Evolutionary conservation across 768 basidiomycete species (phyloP).

Genomic region (Trametes meyenii): DNA sequence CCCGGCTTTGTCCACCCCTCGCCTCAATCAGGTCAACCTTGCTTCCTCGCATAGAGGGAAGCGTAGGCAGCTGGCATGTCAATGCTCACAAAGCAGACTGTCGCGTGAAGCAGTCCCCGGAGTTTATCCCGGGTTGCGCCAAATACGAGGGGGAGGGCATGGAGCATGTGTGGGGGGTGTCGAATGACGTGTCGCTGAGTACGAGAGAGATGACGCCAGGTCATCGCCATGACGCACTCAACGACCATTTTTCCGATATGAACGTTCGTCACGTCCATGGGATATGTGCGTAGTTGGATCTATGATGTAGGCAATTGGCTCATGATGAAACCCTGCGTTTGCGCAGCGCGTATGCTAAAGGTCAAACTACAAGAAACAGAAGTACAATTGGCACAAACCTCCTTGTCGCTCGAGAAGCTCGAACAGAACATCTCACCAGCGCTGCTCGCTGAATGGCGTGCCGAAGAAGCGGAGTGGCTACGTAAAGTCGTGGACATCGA

Average conservation of each 20-base stretch:
- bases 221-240: slow-evolving; percentile 25
- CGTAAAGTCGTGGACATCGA: neutral
- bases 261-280: slow-evolving; percentile 9
- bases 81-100: slow-evolving; percentile 20
- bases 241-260: slow-evolving; percentile 21
- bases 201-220: slow-evolving; percentile 23
- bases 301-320: neutral
- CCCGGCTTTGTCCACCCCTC: neutral
- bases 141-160: slow-evolving; percentile 20
- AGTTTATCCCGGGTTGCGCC: slow-evolving; percentile 12
- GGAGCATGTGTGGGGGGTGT: slow-evolving; percentile 16
- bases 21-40: neutral
- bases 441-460: neutral
- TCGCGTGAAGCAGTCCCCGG: slow-evolving; percentile 7
- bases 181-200: slow-evolving; percentile 6
- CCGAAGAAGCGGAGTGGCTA: neutral
- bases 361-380: neutral
- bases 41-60: slow-evolving; percentile 4
- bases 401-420: neutral
- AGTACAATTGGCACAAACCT: neutral
- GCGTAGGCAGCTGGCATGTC: slow-evolving; percentile 22
- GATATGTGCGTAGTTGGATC: neutral
- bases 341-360: neutral
- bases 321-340: no score
- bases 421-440: neutral